Base-by-base conservation (phyloP, 805 yeast species). In the Wickerhamomyces canadensis region DNA sequence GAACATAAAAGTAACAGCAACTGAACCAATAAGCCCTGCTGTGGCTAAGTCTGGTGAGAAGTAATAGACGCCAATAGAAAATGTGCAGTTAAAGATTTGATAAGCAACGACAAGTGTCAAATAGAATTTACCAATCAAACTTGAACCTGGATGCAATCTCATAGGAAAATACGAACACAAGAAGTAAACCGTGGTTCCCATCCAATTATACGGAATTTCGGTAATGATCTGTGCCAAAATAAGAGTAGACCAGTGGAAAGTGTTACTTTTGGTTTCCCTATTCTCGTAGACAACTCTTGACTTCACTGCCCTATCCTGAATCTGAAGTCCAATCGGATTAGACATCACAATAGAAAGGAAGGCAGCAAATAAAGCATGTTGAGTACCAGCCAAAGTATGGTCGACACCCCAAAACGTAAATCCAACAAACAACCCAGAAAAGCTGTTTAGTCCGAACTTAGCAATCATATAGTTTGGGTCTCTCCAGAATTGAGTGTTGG, bases 161-260 rank as follows among this genome's bases (percentile, higher is more conserved):
- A 52, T 70, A 62, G 78, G 76, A 56, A 65, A 71, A 55, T 74
- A 78, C 62, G 62, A 66, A 40, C 76, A 68, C 47, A 72, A 68
- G 57, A 62, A 80, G 34, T 72, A 70, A 19, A 82, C 33, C 9
- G 83, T 73, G 11, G 71, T 62, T 48, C 67, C 62, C 27, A 71
- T 41, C 25, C 68, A 47, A 38, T 70, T 70, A 60, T 76, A 83
- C 2, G 88, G 87, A 16, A 79, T 48, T 54, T 83, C 91, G 41
- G 67, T 68, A 15, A 75, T 28, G 43, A 65, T 65, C 48, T 78
- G 79, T 6, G 80, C 58, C 15, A 79, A 34, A 33, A 80, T 51
- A 58, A 83, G 57, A 28, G 72, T 58, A 19, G 77, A 65, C 89
- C 89, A 83, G 50, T 79, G 82, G 64, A 77, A 83, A 28, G 84